A percentile compares a stretch with the other conserved stretches of the same genome.
Conservation (phyloP, 192 early-diverging fungal genomes). For the Phlyctochytrium planicorne region DNA sequence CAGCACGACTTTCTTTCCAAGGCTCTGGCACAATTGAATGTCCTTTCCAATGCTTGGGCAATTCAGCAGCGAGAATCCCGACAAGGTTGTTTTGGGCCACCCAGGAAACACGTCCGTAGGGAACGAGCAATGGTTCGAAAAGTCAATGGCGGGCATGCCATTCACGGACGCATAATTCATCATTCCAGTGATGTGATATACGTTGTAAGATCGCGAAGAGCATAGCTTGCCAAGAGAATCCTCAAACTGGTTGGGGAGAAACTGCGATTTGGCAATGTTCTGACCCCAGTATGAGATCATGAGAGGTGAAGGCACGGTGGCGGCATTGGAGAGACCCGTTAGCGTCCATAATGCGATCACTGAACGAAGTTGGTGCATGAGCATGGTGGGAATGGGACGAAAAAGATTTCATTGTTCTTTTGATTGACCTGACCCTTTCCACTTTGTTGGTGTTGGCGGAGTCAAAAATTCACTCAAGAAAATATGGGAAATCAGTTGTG, state of each 20-base stretch:
- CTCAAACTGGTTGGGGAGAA: constrained; percentile 9
- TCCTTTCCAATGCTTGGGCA: constrained; percentile 69
- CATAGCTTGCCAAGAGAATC: constrained; percentile 32
- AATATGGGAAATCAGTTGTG: too few relatives aligned
- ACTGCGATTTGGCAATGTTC: constrained; percentile 22
- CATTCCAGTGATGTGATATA: constrained; percentile 33
- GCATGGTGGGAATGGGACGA: too few relatives aligned
- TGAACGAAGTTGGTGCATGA: too few relatives aligned
- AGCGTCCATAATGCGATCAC: too few relatives aligned
- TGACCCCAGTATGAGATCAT: constrained; percentile 44
- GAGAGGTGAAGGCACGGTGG: too few relatives aligned
- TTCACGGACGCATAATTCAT: constrained; percentile 63
- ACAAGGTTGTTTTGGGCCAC: constrained; percentile 44
- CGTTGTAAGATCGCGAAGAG: constrained; percentile 16
- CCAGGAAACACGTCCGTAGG: constrained; percentile 25
- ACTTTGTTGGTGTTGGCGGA: too few relatives aligned
- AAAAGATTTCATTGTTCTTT: too few relatives aligned
- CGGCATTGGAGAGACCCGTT: too few relatives aligned
- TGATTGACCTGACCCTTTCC: too few relatives aligned
- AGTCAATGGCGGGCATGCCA: constrained; percentile 62
- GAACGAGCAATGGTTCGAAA: constrained; percentile 64
- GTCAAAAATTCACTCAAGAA: too few relatives aligned
- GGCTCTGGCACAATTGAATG: constrained; percentile 67
- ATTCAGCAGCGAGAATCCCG: constrained; percentile 62
- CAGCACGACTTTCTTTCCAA: constrained; percentile 72